A percentile compares a stretch with the other conserved stretches of the same genome.
Evolutionary conservation across 78 protist genomes (phyloP).

Genomic region (Bigelowiella natans): DNA sequence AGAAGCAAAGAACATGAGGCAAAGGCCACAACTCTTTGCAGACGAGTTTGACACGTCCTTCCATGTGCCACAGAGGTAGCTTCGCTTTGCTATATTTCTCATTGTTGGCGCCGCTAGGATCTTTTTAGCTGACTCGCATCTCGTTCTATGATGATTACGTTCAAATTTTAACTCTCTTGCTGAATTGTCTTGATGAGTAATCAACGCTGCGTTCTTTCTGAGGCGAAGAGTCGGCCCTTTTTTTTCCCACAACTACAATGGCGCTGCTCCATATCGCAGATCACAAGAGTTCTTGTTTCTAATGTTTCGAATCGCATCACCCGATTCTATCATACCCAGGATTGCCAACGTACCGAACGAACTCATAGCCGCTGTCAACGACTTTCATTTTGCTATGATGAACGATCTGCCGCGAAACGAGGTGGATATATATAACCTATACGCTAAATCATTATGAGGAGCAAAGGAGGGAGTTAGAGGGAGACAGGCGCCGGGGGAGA

Average conservation of each 20-base stretch:
- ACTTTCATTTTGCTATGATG: background rate
- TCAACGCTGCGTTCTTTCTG: background rate
- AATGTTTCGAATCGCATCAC: too few species aligned
- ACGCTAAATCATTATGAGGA: background rate
- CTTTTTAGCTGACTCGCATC: background rate
- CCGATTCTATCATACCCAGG: background rate
- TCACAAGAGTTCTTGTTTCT: too few species aligned
- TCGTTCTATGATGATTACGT: background rate
- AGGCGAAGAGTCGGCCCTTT: background rate
- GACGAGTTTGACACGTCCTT: background rate
- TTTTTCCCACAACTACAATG: too few species aligned
- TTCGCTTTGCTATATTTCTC: background rate
- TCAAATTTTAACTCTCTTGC: background rate
- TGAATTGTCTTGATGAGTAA: background rate
- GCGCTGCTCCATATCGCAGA: too few species aligned
- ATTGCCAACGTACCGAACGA: background rate
- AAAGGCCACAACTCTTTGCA: background rate
- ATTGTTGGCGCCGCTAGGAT: too few species aligned
- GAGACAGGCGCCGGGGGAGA: too few species aligned
- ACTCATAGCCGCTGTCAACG: background rate
- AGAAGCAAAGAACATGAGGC: background rate
- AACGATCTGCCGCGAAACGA: background rate
- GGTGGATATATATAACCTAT: background rate
- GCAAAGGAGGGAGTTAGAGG: too few species aligned
- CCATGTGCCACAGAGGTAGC: background rate